Evolutionary conservation across 129 eudicot species (phyloP), one percentile per base, ranked within the genome.

Genomic region (Solidago caesia): DNA sequence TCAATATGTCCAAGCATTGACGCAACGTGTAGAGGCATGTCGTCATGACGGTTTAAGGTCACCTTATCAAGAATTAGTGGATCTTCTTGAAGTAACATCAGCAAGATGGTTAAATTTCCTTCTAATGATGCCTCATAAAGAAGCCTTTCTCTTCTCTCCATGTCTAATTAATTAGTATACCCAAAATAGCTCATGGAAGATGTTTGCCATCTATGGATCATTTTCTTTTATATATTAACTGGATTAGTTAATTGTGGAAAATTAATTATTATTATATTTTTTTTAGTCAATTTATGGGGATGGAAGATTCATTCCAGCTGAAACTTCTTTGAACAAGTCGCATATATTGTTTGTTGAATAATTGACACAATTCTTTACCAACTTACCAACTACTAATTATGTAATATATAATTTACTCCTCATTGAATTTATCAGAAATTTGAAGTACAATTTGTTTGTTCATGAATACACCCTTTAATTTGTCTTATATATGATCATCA

Each of bases 11-110:
- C 89, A 2, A 57, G 69, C 63, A 74, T 56, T 16, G 82, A 75
- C 8, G 96, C 84, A 7, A 89, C 47, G 53, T 84, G 91, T 29
- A 85, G 57, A n/a, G 88, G 87, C 41, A 80, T 84, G 68, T 86
- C 81, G 10, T 44, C 57, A 2, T 42, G 43, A 45, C 14, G 61
- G 57, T 70, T 62, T 4, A 67, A 27, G n/a, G 45, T 67, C 9
- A 62, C 15, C 82, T 81, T 75, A 26, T 82, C 79, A 29, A 89
- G 86, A 68, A 84, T 74, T 6, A 81, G 53, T 14, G 75, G 74
- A 72, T 84, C 89, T 75, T 78, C 65, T 71, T 77, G 75, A 56
- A 85, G 71, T 53, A 87, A 66, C 26, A 48, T 69, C 4, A 25
- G 69, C 57, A 84, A 80, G 25, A 45, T n/a, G n/a, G 46, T 11